These are phyloP conservation scores for Leccinellum rugosiceps DNA, from an alignment of 768 basidiomycete species.

Conservation along the genomic window DNA sequence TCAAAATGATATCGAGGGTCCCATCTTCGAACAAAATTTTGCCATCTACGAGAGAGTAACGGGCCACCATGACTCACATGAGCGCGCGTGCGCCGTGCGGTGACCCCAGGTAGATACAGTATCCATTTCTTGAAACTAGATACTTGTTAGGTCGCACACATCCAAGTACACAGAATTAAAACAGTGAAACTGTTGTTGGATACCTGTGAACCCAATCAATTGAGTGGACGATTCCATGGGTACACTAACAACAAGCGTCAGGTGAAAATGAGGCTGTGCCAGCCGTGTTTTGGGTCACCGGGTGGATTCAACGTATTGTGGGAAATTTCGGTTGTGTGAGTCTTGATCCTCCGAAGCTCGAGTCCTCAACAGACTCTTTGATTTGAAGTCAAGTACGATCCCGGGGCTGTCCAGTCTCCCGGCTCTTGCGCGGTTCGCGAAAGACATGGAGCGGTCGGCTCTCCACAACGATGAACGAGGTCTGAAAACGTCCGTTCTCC, in stretches of 20 bases:
- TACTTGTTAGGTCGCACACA: no score
- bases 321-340: no score
- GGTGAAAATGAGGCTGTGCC: no score
- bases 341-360: neutral
- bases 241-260: no score
- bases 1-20: neutral
- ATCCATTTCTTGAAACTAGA: neutral
- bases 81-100: neutral
- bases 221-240: no score
- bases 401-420: neutral
- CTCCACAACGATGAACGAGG: neutral
- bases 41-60: neutral
- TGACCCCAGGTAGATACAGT: neutral
- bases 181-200: neutral
- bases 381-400: neutral
- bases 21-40: neutral
- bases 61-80: neutral
- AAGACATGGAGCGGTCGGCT: neutral
- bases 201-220: neutral
- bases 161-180: neutral
- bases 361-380: neutral
- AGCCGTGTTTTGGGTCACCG: neutral
- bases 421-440: neutral
- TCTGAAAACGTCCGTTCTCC: neutral
- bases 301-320: no score